Evolutionary conservation across 768 basidiomycete genomes (phyloP), one percentile per base, ranked within the genome.

Genomic region (Cyathus striatus): DNA sequence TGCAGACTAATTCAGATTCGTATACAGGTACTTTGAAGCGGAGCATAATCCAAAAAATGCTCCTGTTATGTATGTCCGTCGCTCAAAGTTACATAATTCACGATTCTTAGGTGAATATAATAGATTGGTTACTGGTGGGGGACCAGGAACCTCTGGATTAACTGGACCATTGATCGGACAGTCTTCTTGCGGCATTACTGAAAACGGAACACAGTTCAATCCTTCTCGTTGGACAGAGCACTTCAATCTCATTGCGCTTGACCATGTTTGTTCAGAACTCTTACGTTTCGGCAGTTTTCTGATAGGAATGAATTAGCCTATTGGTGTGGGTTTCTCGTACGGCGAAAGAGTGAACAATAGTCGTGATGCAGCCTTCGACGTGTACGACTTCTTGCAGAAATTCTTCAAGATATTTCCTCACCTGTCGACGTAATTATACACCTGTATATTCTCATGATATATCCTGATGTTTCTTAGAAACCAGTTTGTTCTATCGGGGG

Each of bases 341-440:
- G 62, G 63, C 1, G 37, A 47, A 0, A 24, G 13, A 4, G 57
- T 60, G 9, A 58, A 59, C 46, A 62, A 55, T 36, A 60, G 57
- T 36, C 52, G 51, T 1, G 44, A 32, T 17, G 59, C 60, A 7
- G 60, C 61, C 1, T 23, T 45, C 20, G 61, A 63, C 42, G 57
- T 57, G n/a, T 63, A 63, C 44, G 63, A 62, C 45, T 64, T 63
- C 42, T 27, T 63, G 23, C 59, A 62, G 38, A 62, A 60, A 35
- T 61, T 63, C 50, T 63, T 49, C 41, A 39, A 38, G 1, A 37
- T 63, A 10, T 57, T 49, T 38, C 62, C 59, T 18, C 35, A 36
- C 20, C 35, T 36, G 10, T 9, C 17, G 35, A 36, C 7, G 35
- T 36, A 9, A 36, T 30, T 30, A 7, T 30, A 9, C 27, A 30